Conservation (phyloP, 2,329 filamentous ascomycete genomes). For the Immersiporthe knoxdaviesiana region DNA sequence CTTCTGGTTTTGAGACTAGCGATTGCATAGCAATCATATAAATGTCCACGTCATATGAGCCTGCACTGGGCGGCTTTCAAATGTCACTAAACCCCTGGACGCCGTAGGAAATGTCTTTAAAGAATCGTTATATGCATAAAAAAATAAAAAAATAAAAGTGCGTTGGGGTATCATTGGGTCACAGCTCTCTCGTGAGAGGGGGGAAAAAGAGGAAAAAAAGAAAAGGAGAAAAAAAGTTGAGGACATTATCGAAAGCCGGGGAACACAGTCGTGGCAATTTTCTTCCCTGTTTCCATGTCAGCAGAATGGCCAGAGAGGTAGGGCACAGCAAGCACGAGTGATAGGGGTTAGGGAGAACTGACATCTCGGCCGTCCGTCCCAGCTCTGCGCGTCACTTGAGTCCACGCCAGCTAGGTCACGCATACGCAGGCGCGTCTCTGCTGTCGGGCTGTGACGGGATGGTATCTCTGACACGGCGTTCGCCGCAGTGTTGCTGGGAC, state of each 20-base stretch:
- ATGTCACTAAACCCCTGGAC: slow-evolving; percentile 14
- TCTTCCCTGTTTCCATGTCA: slow-evolving; percentile 12
- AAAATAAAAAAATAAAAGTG: no score
- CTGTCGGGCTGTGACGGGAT: slow-evolving; percentile 22
- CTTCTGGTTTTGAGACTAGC: not conserved
- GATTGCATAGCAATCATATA: not conserved
- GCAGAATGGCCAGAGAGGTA: not conserved
- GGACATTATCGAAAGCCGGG: slow-evolving; percentile 22
- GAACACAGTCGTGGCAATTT: slow-evolving; percentile 16
- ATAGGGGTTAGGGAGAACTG: not conserved
- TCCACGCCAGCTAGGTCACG: slow-evolving; percentile 35
- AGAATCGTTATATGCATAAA: slow-evolving; percentile 20
- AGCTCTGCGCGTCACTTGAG: slow-evolving; percentile 30
- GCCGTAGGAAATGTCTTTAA: slow-evolving; percentile 22
- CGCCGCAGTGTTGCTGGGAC: slow-evolving; percentile 32
- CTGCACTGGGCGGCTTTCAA: not conserved
- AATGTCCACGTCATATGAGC: not conserved
- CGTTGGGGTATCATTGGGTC: slow-evolving; percentile 26
- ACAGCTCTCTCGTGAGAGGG: slow-evolving; percentile 7
- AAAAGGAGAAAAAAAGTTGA: not conserved
- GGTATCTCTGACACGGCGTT: slow-evolving; percentile 21
- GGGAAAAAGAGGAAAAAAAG: no score
- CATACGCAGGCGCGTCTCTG: slow-evolving; percentile 35
- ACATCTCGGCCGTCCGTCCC: slow-evolving; percentile 27
- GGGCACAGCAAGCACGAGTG: not conserved